Base-by-base conservation (phyloP, 768 basidiomycete genomes). In the Terana coerulea region DNA sequence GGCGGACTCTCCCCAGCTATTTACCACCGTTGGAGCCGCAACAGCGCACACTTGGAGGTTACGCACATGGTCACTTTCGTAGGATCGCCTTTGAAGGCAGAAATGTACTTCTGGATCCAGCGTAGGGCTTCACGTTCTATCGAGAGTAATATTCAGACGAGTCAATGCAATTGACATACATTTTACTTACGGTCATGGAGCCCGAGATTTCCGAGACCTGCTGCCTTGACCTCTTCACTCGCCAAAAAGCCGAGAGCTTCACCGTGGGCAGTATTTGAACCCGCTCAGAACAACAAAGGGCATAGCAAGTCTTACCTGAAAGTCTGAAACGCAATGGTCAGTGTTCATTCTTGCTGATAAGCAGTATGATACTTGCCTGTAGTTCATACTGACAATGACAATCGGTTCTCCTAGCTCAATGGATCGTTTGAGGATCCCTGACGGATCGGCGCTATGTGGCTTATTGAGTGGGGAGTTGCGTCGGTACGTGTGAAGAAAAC, bases 371-470 rank as follows among this genome's bases (percentile, higher is more conserved):
- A 51, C 62, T 47, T 15, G 70, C 71, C 71, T 66, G 47, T 83
- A 82, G 59, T 82, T 82, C 66, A 80, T 74, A 52, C 74, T 75
- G 11, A 81, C 80, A 54, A 73, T 80, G 26, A 83, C 63, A 14
- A 79, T 68, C 1, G 80, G 79, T 40, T 67, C 59, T 1, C 67
- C 68, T 12, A 80, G 55, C 1, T 65, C 63, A 7, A 78, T 67
- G 0, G 79, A 80, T 14, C 74, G 69, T 5, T 50, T 36, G 14
- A 61, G 55, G 10, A 61, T 52, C 41, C 49, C 53, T 17, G 15
- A 21, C 6, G 57, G 57, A 45, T 42, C 57, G n/a, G 17, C 4
- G 17, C 9, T 5, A 45, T 45, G 15, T n/a, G 29, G 26, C 28
- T 5, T 30, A 3, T 24, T 8, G 40, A 11, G 15, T 12, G 21